phyloP scores from a whole-genome alignment of 495 filamentous ascomycete genomes.

The Cryomyces minteri region DNA sequence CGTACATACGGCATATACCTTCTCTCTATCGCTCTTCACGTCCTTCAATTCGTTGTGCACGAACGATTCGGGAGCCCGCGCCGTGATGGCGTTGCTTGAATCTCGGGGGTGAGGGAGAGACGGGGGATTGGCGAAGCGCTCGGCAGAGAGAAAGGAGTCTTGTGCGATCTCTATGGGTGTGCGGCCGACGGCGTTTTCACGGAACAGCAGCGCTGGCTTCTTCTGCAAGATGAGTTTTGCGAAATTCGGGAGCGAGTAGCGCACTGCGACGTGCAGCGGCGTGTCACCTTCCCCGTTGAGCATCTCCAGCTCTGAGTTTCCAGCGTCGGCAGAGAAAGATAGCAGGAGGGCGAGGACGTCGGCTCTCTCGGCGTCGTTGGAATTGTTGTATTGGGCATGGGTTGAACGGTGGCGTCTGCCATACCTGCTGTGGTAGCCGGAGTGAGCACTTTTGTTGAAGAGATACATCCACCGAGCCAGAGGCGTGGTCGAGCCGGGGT shows the following conservation, averaged over 20 bases:
- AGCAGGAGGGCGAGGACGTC: constrained; percentile 21
- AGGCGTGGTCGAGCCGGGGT: constrained; percentile 30
- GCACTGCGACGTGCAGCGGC: constrained; percentile 37
- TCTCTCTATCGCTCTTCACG: constrained; percentile 2
- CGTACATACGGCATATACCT: constrained; percentile 10
- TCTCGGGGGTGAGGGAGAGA: not conserved
- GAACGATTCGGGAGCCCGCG: constrained; percentile 11
- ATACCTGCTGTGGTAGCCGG: not conserved
- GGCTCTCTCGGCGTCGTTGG: not conserved
- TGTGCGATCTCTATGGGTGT: constrained; percentile 49
- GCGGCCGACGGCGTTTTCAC: constrained; percentile 51
- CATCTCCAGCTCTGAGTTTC: constrained; percentile 30
- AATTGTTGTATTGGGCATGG: not conserved
- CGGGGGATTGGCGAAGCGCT: constrained; percentile 8
- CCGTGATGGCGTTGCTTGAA: not conserved
- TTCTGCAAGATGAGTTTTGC: constrained; percentile 32
- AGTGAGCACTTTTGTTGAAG: not conserved
- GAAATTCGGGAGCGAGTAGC: constrained; percentile 16
- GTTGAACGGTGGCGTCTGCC: too few species aligned
- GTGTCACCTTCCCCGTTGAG: constrained; percentile 52
- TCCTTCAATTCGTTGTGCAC: constrained; percentile 1
- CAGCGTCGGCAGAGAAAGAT: constrained; percentile 27
- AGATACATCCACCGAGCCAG: constrained; percentile 22
- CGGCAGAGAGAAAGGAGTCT: constrained; percentile 26
- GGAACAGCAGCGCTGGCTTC: constrained; percentile 36